phyloP scores from a whole-genome alignment of 768 basidiomycete species.

The Suillus clintonianus region DNA sequence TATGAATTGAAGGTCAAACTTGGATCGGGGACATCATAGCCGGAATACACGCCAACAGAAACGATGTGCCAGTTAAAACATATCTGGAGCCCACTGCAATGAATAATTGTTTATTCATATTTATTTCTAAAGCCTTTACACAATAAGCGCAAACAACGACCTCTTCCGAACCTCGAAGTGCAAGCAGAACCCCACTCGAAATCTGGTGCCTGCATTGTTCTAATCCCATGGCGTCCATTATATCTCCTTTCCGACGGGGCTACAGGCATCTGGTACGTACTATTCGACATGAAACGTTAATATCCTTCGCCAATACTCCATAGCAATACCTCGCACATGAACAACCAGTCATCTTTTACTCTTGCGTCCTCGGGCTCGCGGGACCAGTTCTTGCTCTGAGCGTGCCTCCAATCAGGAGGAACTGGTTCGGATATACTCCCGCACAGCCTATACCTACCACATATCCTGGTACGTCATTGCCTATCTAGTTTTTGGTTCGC shows the following conservation, averaged over 20 bases:
- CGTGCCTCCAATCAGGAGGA: constrained; percentile 76
- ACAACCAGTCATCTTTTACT: constrained; percentile 88
- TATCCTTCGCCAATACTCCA: background rate
- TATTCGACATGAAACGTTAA: no score
- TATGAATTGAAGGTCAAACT: no score
- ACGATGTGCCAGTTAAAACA: no score
- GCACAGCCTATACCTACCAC: constrained; percentile 72
- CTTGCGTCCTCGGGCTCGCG: constrained; percentile 68
- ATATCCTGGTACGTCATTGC: constrained; percentile 67
- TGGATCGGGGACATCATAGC: no score
- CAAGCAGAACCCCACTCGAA: background rate
- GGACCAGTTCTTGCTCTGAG: constrained; percentile 75
- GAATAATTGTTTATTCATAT: background rate
- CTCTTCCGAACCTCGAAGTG: constrained; percentile 2
- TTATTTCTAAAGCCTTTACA: constrained; percentile 3
- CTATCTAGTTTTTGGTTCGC: background rate
- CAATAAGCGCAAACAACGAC: background rate
- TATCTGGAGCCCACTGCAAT: background rate
- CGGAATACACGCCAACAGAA: no score
- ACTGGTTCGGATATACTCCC: constrained; percentile 68
- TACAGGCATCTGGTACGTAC: constrained; percentile 32
- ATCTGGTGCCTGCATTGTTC: constrained; percentile 1
- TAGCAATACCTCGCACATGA: constrained; percentile 93
- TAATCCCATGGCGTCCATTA: constrained; percentile 28
- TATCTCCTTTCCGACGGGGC: constrained; percentile 28